A percentile compares a stretch with the other conserved stretches of the same genome.
These are phyloP conservation scores for Lipomyces lipofer DNA, from an alignment of 805 yeast species.

Conservation along the genomic window DNA sequence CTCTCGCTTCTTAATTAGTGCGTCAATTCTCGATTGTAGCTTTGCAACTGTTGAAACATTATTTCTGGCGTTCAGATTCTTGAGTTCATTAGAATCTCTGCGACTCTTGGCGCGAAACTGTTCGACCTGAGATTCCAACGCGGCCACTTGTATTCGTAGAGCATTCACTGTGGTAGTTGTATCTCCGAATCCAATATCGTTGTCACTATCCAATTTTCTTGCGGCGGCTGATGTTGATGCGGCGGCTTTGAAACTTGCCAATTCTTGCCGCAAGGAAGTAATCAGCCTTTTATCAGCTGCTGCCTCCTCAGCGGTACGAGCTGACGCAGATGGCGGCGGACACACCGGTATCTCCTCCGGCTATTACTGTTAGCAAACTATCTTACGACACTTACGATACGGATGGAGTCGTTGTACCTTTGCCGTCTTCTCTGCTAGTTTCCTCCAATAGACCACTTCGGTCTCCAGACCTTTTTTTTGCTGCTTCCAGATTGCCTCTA, in stretches of 20 bases:
- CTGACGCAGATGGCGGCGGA: not conserved
- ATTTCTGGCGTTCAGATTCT: not conserved
- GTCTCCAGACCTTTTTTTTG: slow-evolving; percentile 22
- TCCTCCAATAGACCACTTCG: slow-evolving; percentile 22
- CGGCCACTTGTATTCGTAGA: not conserved
- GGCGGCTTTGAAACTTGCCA: not conserved
- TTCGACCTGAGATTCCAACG: not conserved
- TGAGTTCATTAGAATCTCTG: not conserved
- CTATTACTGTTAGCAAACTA: too few species aligned
- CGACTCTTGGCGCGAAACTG: not conserved
- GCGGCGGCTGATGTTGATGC: not conserved
- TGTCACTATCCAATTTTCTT: not conserved
- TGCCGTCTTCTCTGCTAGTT: slow-evolving; percentile 1
- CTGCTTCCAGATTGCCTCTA: slow-evolving; percentile 20
- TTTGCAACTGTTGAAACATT: not conserved
- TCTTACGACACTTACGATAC: too few species aligned
- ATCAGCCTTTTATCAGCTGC: slow-evolving; percentile 2
- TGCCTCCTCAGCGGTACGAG: slow-evolving; percentile 3
- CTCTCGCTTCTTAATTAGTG: not conserved
- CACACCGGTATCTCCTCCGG: too few species aligned
- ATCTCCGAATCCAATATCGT: too few species aligned
- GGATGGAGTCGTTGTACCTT: too few species aligned
- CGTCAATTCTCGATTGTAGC: not conserved
- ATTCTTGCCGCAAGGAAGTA: slow-evolving; percentile 1
- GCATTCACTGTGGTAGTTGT: not conserved